Evolutionary conservation across 768 basidiomycete species (phyloP).

Genomic region (Mycena maculata): DNA sequence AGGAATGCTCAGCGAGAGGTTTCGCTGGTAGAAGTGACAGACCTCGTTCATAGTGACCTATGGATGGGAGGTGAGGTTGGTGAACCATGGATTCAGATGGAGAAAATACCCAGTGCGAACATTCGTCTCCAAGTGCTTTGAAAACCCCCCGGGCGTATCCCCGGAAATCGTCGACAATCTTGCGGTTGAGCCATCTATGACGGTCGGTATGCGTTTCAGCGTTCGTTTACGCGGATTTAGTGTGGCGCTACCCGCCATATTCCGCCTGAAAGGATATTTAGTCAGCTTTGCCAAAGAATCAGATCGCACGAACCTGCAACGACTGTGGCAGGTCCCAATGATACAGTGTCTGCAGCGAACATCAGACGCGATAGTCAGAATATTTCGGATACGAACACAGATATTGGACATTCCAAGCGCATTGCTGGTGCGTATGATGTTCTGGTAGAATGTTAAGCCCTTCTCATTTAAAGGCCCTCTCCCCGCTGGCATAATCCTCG

Average conservation of each 20-base stretch:
- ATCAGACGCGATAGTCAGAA: conserved; percentile 9
- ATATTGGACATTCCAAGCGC: conserved; percentile 57
- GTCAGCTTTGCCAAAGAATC: neutral
- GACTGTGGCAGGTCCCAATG: conserved; percentile 68
- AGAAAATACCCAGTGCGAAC: conserved; percentile 24
- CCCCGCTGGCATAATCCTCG: conserved; percentile 63
- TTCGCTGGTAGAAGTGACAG: neutral
- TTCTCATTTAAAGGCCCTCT: conserved; percentile 58
- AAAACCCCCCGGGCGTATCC: conserved; percentile 51
- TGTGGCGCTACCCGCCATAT: conserved; percentile 30
- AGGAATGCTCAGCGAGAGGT: neutral
- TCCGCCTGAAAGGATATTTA: conserved; percentile 11
- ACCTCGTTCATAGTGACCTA: conserved; percentile 37
- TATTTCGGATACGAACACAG: conserved; percentile 46
- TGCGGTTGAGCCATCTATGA: conserved; percentile 59
- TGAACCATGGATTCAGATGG: too few relatives aligned
- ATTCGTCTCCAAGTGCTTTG: conserved; percentile 29
- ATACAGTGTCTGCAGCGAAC: conserved; percentile 52
- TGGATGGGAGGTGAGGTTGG: neutral
- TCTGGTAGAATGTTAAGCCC: conserved; percentile 59
- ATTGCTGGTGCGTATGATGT: conserved; percentile 58
- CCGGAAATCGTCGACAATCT: conserved; percentile 58
- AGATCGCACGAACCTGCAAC: conserved; percentile 56
- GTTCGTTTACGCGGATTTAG: neutral
- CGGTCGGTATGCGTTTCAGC: neutral